Percentiles rank a stretch among this genome's conserved stretches.
Evolutionary conservation across 371 early-diverging fungal species (phyloP).

Genomic region (Quaeritorhiza haematococci): DNA sequence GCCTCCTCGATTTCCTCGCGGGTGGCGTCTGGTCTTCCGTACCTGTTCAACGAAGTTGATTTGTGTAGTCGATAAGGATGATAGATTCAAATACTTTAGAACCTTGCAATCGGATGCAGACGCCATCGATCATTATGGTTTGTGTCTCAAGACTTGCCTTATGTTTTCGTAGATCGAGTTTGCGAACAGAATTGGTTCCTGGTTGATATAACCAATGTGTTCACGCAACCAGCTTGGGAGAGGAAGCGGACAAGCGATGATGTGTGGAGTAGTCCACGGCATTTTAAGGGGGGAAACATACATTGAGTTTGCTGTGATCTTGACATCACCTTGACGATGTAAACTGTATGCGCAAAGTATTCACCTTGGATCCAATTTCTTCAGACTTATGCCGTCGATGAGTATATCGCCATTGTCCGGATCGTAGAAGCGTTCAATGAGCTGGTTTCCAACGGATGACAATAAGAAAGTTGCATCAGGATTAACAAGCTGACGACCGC

Average conservation of each 20-base stretch:
- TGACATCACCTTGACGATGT: no score
- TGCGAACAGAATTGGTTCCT: conserved; percentile 28
- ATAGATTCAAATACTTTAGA: no score
- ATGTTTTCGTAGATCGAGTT: conserved; percentile 13
- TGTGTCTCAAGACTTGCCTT: conserved; percentile 4
- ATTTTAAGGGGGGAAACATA: no score
- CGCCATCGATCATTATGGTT: conserved; percentile 14
- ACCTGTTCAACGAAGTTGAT: no score
- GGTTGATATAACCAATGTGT: conserved; percentile 36
- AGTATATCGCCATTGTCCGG: conserved; percentile 10
- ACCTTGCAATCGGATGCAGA: no score
- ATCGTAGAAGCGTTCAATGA: conserved; percentile 37
- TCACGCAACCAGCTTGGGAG: conserved; percentile 29
- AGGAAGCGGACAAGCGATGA: no score
- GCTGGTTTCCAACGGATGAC: neutral
- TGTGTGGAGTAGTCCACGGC: no score
- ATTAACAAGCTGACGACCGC: neutral
- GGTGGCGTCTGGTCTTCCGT: conserved; percentile 51
- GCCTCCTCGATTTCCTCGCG: conserved; percentile 23
- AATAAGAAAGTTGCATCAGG: neutral
- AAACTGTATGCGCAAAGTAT: no score
- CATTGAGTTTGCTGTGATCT: no score
- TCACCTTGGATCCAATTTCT: conserved; percentile 4
- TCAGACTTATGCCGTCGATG: conserved; percentile 20
- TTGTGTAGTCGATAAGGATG: no score